These are phyloP conservation scores for Pichia ethanolica DNA, from an alignment of 805 yeast species.

Conservation along the genomic window DNA sequence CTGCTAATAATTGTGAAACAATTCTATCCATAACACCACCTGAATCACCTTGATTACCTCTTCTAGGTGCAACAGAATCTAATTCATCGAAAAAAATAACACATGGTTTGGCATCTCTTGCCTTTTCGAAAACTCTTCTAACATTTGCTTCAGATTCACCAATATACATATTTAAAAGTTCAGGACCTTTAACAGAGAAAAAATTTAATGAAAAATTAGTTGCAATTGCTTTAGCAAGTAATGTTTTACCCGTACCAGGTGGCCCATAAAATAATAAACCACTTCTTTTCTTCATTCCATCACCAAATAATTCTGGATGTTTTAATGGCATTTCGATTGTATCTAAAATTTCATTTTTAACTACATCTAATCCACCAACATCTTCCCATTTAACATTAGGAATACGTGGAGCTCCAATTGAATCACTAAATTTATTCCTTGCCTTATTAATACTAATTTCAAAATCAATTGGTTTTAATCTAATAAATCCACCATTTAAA, in stretches of 20 bases:
- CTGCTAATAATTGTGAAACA: conserved; percentile 91
- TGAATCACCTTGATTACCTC: conserved; percentile 98
- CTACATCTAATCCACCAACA: conserved; percentile 88
- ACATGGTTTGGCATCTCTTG: conserved; percentile 95
- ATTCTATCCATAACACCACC: conserved; percentile 99
- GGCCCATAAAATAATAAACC: conserved; percentile 97
- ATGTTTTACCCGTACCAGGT: conserved; percentile 96
- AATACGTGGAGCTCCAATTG: conserved; percentile 94
- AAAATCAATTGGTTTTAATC: conserved; percentile 52
- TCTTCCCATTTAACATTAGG: conserved; percentile 97
- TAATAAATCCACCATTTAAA: conserved; percentile 50
- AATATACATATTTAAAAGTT: conserved; percentile 91
- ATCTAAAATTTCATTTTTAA: conserved; percentile 87
- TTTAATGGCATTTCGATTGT: conserved; percentile 94
- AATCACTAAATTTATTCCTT: conserved; percentile 80
- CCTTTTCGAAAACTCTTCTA: conserved; percentile 85
- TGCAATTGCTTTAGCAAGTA: conserved; percentile 95
- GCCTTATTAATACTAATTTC: conserved; percentile 71
- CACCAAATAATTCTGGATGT: conserved; percentile 81
- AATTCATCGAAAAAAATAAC: conserved; percentile 95
- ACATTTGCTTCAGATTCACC: conserved; percentile 99
- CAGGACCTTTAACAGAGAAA: conserved; percentile 97
- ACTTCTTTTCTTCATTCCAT: conserved; percentile 87
- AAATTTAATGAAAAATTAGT: conserved; percentile 90
- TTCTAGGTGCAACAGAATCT: conserved; percentile 96